These are phyloP conservation scores for Exobasidium cylindrosporum DNA, from an alignment of 1,284 basidiomycete genomes.

Conservation along the genomic window DNA sequence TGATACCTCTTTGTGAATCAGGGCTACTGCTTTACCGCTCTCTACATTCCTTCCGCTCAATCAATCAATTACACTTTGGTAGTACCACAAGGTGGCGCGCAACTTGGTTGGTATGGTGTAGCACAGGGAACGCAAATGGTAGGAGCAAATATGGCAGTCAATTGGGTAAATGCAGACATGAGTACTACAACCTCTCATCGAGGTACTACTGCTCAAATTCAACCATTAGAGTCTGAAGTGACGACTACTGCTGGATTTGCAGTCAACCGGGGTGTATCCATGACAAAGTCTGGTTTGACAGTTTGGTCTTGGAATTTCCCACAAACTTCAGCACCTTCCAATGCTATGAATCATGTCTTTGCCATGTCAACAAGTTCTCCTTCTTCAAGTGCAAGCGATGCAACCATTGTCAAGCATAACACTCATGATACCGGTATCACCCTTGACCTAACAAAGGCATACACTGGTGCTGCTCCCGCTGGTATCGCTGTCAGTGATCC, in stretches of 20 bases:
- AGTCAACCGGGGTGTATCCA: not conserved
- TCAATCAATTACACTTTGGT: conserved; percentile 4
- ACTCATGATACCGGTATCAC: conserved; percentile 22
- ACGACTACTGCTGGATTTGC: not conserved
- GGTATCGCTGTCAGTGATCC: too few species aligned
- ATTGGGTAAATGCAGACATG: conserved; percentile 9
- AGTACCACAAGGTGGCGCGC: conserved; percentile 6
- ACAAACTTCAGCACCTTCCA: conserved; percentile 18
- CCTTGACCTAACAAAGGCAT: conserved; percentile 41
- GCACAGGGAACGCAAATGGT: conserved; percentile 9
- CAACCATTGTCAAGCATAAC: conserved; percentile 26
- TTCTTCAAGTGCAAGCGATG: conserved; percentile 16
- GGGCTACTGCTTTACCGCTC: conserved; percentile 7
- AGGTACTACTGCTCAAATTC: not conserved
- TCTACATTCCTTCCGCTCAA: not conserved
- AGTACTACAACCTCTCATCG: conserved; percentile 8
- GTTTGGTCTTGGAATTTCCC: conserved; percentile 8
- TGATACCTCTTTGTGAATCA: not conserved
- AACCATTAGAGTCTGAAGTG: not conserved
- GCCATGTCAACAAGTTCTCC: conserved; percentile 29
- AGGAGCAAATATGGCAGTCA: conserved; percentile 10
- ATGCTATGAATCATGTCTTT: conserved; percentile 35
- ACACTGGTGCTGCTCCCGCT: conserved; percentile 19
- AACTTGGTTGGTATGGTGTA: conserved; percentile 7
- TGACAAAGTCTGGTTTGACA: not conserved